Base-by-base conservation (phyloP, 108 stramenopile genomes). In the Fistulifera solaris region DNA sequence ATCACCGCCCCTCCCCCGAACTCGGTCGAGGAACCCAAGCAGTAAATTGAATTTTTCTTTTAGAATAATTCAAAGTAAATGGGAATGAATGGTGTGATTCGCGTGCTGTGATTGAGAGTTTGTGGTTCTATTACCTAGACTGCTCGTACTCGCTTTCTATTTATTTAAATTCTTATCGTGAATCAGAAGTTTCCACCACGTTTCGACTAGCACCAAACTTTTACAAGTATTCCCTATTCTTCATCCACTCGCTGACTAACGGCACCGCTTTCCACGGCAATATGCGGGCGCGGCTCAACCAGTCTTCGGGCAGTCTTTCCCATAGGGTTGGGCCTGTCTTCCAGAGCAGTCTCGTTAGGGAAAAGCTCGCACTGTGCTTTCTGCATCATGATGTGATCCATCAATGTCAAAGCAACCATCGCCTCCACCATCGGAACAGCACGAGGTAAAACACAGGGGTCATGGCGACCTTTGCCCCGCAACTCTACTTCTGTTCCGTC, bases 381-480 rank as follows among this genome's bases (percentile, higher is more conserved):
- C 55, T 99, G 97, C 74, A 82, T 76, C 94, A 99, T 94, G 2
- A 97, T 65, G 27, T 89, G 85, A 72, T 99, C 98, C 13, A 81
- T 82, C 27, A 99, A 62, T 7, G 89, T 91, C 6, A 99, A 60
- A 12, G 98, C 95, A 27, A 98, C 93, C 98, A 99, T 99, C 15
- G 94, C 93, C 70, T 99, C 95, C 18, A 95, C 94, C 87, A 95
- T 94, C 27, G 95, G 95, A 41, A 94, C 84, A 12, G 97, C 96
- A 21, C 97, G 77, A 6, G 98, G 98, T 10, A 99, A 73, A 22
- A 99, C 98, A 62, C 98, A 98, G 13, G 97, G 98, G 71, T 98
- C 98, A 61, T 99, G 97, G 22, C 98, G 75, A 27, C 97, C 98
- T 68, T 96, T 97, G 21, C 97, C 98, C 31, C 95, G 73, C 21